These are phyloP conservation scores for Pythium oligandrum DNA, from an alignment of 352 stramenopile genomes.

Conservation along the genomic window DNA sequence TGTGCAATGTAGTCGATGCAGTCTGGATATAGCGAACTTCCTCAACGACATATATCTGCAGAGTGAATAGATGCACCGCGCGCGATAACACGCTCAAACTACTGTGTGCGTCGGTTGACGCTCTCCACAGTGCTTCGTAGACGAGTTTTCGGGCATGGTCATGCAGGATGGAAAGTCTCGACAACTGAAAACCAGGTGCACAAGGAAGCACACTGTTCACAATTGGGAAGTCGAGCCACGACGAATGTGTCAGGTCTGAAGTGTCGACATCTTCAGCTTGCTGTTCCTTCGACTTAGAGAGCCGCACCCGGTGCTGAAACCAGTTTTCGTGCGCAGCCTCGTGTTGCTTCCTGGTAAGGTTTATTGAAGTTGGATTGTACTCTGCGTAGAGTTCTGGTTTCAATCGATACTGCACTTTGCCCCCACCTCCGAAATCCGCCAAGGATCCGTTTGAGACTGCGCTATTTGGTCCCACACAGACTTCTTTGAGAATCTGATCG, in stretches of 20 bases:
- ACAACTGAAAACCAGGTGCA: conserved; percentile 45
- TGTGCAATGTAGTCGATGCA: conserved; percentile 35
- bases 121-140: conserved; percentile 68
- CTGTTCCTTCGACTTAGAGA: conserved; percentile 64
- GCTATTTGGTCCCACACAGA: conserved; percentile 32
- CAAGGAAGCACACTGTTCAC: conserved; percentile 80
- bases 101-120: conserved; percentile 44
- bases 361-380: conserved; percentile 85
- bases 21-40: conserved; percentile 60
- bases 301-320: conserved; percentile 69
- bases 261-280: conserved; percentile 46
- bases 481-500: conserved; percentile 77
- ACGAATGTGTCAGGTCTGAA: conserved; percentile 61
- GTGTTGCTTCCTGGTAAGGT: conserved; percentile 84
- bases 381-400: conserved; percentile 78
- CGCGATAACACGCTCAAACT: conserved; percentile 67
- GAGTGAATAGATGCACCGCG: conserved; percentile 72
- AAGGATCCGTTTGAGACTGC: conserved; percentile 6
- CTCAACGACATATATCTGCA: conserved; percentile 81
- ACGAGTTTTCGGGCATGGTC: conserved; percentile 48
- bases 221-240: conserved; percentile 77
- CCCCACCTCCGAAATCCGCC: conserved; percentile 10
- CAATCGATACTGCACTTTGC: conserved; percentile 79
- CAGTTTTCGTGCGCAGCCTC: conserved; percentile 85
- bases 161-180: conserved; percentile 65